These are phyloP conservation scores for Diaporthe nobilis DNA, from an alignment of 2,329 filamentous ascomycete species.

Conservation along the genomic window DNA sequence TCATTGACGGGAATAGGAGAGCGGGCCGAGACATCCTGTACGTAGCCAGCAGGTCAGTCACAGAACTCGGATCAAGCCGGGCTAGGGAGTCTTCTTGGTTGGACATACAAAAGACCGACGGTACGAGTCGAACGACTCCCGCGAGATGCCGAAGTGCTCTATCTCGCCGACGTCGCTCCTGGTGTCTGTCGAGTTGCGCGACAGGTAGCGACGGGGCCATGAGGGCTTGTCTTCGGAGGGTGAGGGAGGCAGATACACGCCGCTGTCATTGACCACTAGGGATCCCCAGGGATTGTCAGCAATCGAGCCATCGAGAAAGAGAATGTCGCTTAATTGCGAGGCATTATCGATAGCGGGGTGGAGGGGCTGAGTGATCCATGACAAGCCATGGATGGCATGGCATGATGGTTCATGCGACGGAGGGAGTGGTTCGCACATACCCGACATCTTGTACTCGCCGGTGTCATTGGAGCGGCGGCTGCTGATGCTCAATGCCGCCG, in stretches of 20 bases:
- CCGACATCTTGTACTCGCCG: conserved; percentile 85
- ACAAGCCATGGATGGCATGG: conserved; percentile 17
- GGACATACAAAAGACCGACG: conserved; percentile 90
- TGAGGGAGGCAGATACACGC: conserved; percentile 95
- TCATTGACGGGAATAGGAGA: conserved; percentile 79
- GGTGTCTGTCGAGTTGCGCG: conserved; percentile 68
- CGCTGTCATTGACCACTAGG: conserved; percentile 94
- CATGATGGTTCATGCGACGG: conserved; percentile 26
- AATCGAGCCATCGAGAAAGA: background rate
- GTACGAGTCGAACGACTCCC: conserved; percentile 98
- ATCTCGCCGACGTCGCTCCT: conserved; percentile 79
- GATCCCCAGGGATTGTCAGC: conserved; percentile 2
- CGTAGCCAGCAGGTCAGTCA: background rate
- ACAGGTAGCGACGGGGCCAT: conserved; percentile 75
- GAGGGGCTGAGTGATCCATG: conserved; percentile 1
- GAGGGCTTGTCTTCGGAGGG: conserved; percentile 81
- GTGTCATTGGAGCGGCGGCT: conserved; percentile 71
- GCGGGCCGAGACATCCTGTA: conserved; percentile 88
- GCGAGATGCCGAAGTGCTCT: conserved; percentile 94
- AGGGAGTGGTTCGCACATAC: conserved; percentile 62
- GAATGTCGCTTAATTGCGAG: conserved; percentile 30
- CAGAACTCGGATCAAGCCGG: background rate
- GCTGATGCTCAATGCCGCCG: conserved; percentile 73
- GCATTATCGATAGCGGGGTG: conserved; percentile 35
- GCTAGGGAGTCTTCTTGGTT: background rate